These are phyloP conservation scores for Staphylotrichum longicolle DNA, from an alignment of 495 filamentous ascomycete species.

Conservation along the genomic window DNA sequence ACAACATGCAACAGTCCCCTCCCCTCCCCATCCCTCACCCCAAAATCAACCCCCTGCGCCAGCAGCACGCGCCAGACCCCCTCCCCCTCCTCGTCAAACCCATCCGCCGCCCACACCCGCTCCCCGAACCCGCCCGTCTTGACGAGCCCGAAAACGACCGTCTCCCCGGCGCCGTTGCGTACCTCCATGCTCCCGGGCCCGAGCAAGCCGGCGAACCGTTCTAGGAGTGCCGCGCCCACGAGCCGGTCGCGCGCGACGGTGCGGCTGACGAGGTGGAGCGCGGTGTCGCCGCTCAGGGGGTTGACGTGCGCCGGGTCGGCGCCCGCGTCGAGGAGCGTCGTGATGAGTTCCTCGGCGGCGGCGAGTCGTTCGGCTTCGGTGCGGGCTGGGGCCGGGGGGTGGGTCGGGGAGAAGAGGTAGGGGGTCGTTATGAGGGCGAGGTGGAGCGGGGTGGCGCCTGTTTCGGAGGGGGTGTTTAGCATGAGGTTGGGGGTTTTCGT, in stretches of 20 bases:
- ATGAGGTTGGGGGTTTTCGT: no score
- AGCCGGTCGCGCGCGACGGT: neutral
- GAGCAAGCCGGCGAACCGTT: conserved; percentile 24
- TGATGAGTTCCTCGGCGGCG: neutral
- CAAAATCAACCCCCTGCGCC: conserved; percentile 17
- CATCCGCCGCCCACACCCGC: no score
- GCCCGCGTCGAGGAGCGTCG: conserved; percentile 24
- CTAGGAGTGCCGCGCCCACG: conserved; percentile 14
- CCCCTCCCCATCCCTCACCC: conserved; percentile 11
- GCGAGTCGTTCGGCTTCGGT: neutral
- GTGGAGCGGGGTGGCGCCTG: no score
- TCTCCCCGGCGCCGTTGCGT: conserved; percentile 32
- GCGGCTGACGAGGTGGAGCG: conserved; percentile 27
- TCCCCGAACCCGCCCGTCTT: neutral
- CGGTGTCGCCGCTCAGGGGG: conserved; percentile 24
- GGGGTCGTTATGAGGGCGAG: no score
- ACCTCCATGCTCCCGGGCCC: conserved; percentile 32
- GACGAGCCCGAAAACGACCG: conserved; percentile 33
- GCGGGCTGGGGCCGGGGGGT: no score
- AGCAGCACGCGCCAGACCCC: conserved; percentile 7
- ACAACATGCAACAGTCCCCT: conserved; percentile 23
- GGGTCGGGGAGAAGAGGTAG: neutral
- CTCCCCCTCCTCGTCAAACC: neutral
- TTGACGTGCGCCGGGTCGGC: conserved; percentile 21
- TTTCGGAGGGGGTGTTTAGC: no score